Conservation (phyloP, 805 yeast genomes). For the Ogataea trehaloabstinens region DNA sequence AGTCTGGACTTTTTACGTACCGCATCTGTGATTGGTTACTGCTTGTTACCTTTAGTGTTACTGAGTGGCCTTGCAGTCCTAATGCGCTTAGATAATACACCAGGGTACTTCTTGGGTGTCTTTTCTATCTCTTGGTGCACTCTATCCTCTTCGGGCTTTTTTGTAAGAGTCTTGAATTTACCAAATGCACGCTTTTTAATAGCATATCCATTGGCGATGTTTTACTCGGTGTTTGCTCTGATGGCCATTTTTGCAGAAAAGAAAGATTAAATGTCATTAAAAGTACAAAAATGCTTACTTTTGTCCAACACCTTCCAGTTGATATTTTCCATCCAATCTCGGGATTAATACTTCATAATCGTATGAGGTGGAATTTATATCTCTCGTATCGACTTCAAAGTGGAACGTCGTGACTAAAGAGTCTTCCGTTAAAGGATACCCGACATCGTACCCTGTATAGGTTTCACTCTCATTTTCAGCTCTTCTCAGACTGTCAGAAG, state of each 20-base stretch:
- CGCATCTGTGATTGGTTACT: conserved; percentile 91
- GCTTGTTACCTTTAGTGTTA: conserved; percentile 83
- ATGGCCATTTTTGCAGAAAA: conserved; percentile 77
- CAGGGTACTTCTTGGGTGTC: conserved; percentile 70
- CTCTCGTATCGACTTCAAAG: conserved; percentile 60
- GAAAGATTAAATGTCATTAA: conserved; percentile 13
- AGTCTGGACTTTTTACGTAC: conserved; percentile 62
- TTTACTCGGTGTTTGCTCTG: conserved; percentile 90
- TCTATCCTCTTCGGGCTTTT: conserved; percentile 87
- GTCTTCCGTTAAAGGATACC: conserved; percentile 55
- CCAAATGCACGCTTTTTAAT: conserved; percentile 84
- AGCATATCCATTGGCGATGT: conserved; percentile 90
- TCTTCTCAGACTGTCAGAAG: conserved; percentile 25
- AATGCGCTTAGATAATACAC: conserved; percentile 61
- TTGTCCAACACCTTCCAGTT: conserved; percentile 11
- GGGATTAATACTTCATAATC: conserved; percentile 76
- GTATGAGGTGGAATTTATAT: conserved; percentile 50
- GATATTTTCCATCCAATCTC: conserved; percentile 12
- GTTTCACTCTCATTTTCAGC: conserved; percentile 4
- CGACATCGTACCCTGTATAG: conserved; percentile 23
- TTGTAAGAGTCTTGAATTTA: conserved; percentile 78
- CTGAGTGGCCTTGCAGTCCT: conserved; percentile 71
- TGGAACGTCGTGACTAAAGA: conserved; percentile 69
- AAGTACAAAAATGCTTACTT: conserved; percentile 1
- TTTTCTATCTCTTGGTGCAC: conserved; percentile 87